Evolutionary conservation across 2,329 filamentous ascomycete species (phyloP).

Genomic region (Decorospora gaudefroyi): DNA sequence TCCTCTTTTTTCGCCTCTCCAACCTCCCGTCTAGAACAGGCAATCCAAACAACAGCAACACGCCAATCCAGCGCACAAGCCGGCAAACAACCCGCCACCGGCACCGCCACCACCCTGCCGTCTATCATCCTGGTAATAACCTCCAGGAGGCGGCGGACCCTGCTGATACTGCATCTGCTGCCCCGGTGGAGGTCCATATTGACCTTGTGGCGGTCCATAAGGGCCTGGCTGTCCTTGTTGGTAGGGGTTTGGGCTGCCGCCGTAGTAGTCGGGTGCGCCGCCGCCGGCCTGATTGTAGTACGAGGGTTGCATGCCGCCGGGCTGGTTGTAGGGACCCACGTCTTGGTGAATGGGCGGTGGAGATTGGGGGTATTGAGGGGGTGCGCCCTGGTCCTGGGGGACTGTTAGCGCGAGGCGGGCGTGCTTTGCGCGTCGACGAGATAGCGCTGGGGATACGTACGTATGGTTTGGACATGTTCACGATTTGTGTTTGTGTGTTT

Average conservation of each 20-base stretch:
- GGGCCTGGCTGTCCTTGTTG: slow-evolving; percentile 30
- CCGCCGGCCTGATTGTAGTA: slow-evolving; percentile 27
- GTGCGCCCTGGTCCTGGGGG: slow-evolving; percentile 34
- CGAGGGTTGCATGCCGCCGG: slow-evolving; percentile 20
- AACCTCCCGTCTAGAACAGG: slow-evolving; percentile 48
- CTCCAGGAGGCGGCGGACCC: slow-evolving; percentile 40
- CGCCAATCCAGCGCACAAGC: slow-evolving; percentile 52
- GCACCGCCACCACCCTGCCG: slow-evolving; percentile 32
- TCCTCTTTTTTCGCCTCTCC: too few relatives aligned
- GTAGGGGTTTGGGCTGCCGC: slow-evolving; percentile 29
- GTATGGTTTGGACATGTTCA: background rate
- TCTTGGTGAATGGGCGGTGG: slow-evolving; percentile 42
- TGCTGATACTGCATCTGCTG: slow-evolving; percentile 47
- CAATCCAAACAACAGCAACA: slow-evolving; percentile 60
- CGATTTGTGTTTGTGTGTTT: background rate
- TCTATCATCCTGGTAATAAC: slow-evolving; percentile 48
- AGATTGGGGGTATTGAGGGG: slow-evolving; percentile 42
- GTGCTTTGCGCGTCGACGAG: too few relatives aligned
- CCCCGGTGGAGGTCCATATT: slow-evolving; percentile 28
- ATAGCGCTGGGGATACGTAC: background rate
- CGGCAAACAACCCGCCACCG: slow-evolving; percentile 50
- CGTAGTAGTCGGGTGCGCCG: slow-evolving; percentile 27
- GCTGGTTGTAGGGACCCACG: slow-evolving; percentile 29
- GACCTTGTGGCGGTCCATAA: slow-evolving; percentile 25
- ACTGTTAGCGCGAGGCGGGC: slow-evolving; percentile 9